phyloP scores from a whole-genome alignment of 2,329 filamentous ascomycete species.

The Fusarium veterinarium region DNA sequence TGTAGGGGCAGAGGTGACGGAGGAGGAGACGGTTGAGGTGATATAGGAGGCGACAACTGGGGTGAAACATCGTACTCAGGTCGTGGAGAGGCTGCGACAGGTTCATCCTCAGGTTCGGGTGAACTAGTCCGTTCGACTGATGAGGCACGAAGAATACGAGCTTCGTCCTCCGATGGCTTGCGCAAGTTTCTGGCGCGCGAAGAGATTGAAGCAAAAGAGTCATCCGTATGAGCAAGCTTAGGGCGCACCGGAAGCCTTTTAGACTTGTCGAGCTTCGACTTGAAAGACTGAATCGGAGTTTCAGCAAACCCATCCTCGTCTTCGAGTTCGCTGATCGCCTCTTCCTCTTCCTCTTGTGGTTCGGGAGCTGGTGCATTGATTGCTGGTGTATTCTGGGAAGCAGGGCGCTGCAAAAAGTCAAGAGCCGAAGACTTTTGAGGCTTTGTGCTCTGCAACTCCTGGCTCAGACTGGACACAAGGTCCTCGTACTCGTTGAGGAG shows the following conservation, averaged over 20 bases:
- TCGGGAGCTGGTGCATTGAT: conserved; percentile 8
- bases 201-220: conserved; percentile 38
- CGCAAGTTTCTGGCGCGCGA: conserved; percentile 33
- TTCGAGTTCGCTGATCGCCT: conserved; percentile 62
- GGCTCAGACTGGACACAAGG: conserved; percentile 56
- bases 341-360: conserved; percentile 41
- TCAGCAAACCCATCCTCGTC: conserved; percentile 52
- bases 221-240: conserved; percentile 40
- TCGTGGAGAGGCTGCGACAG: conserved; percentile 25
- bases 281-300: conserved; percentile 42
- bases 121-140: conserved; percentile 37
- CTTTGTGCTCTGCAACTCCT: conserved; percentile 52
- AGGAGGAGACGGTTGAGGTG: conserved; percentile 1
- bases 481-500: conserved; percentile 57
- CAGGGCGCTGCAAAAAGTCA: conserved; percentile 40
- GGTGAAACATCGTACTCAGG: conserved; percentile 21
- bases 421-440: conserved; percentile 25
- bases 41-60: conserved; percentile 11
- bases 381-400: neutral
- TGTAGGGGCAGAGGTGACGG: conserved; percentile 20
- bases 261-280: conserved; percentile 32
- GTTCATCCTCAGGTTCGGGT: conserved; percentile 35
- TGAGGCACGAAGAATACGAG: conserved; percentile 28
- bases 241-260: conserved; percentile 44
- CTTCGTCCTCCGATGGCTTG: conserved; percentile 35